Evolutionary conservation across 371 early-diverging fungal genomes (phyloP), one percentile per base, ranked within the genome.

Genomic region (Nematocida sp.): DNA sequence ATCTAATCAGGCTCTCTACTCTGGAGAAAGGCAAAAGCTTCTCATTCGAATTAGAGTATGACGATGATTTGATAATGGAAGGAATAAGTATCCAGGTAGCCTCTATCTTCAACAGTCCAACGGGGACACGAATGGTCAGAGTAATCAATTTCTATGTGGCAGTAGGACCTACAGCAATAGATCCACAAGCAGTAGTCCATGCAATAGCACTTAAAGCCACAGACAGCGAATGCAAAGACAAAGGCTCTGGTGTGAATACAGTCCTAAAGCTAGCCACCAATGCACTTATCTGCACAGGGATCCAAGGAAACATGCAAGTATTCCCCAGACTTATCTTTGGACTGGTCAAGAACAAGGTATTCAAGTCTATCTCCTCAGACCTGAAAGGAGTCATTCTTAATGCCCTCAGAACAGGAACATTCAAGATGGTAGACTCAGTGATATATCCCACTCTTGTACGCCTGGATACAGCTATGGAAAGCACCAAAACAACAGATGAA

Each of bases 31-130:
- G 74, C 4, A 93, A 95, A 82, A 86, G 88, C 25, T 93, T 95
- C 78, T 89, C 88, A 2, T 88, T 95, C 29, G 93, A 95, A 75
- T 80, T 92, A 43, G 84, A 86, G 49, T 86, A 93, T 62, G 90
- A 91, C 34, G 92, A 93, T 53, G 88, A 87, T 41, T 78, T 94
- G 47, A 87, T 87, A 40, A 84, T 86, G 3, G 85, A 88, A 0
- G 86, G 88, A 4, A 89, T 90, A 7, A 92, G 90, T 81, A 89
- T 96, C 86, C 99, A 98, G 83, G 89, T 94, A 1, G 96, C 97
- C 1, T 81, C 96, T 38, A 83, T 96, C 45, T 90, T 93, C 76
- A 95, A 93, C 2, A 77, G 37, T 19, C 81, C 83, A 49, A 81
- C 76, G 34, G 86, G 91, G 32, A 93, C 94, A 81, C 87, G 95